A percentile compares a stretch with the other conserved stretches of the same genome.
Conservation (phyloP, 352 stramenopile genomes). For the Phytophthora melonis region DNA sequence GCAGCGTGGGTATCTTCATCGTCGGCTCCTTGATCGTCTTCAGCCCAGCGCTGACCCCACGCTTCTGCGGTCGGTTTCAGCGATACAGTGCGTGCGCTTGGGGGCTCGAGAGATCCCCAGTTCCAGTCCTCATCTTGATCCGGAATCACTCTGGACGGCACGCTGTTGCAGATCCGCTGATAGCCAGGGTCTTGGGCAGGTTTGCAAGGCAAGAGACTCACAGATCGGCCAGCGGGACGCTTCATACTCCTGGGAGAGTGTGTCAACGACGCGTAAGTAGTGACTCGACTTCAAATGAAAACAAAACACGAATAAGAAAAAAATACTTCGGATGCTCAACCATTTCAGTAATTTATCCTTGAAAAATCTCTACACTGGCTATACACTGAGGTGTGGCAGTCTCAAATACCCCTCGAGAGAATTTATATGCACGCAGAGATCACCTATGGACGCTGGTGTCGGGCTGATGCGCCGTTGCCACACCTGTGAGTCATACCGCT, state of each 20-base stretch:
- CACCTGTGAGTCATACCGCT: constrained; percentile 70
- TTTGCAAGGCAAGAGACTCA: background rate
- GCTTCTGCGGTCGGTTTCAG: background rate
- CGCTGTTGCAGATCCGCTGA: background rate
- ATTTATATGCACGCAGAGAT: constrained; percentile 75
- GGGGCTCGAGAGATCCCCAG: background rate
- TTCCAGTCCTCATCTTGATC: background rate
- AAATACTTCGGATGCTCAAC: background rate
- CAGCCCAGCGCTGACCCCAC: background rate
- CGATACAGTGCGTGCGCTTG: background rate
- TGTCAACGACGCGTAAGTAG: background rate
- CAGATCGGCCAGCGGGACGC: background rate
- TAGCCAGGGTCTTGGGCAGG: background rate
- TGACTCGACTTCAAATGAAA: background rate
- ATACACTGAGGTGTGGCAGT: constrained; percentile 63
- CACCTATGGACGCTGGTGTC: constrained; percentile 53
- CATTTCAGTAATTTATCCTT: too few species aligned
- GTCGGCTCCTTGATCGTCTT: background rate
- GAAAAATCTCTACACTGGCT: constrained; percentile 10
- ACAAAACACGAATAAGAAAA: background rate
- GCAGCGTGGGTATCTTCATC: background rate
- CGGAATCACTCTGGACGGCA: background rate
- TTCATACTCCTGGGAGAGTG: background rate
- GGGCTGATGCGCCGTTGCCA: constrained; percentile 72
- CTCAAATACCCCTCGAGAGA: constrained; percentile 64